A percentile compares a stretch with the other conserved stretches of the same genome.
These are phyloP conservation scores for Fusarium pilosicola DNA, from an alignment of 2,329 filamentous ascomycete species.

Conservation along the genomic window DNA sequence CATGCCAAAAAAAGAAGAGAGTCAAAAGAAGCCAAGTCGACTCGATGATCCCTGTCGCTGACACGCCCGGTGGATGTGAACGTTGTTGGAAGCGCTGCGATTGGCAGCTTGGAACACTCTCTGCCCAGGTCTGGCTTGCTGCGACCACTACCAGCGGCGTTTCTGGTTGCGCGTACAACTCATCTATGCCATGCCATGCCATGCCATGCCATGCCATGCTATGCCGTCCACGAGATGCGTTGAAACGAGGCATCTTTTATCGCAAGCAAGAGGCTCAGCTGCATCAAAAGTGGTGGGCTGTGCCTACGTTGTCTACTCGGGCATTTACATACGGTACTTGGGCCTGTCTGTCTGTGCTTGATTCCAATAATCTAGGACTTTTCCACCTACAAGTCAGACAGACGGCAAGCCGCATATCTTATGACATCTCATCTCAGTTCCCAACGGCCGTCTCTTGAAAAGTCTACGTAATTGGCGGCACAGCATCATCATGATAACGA, in stretches of 20 bases:
- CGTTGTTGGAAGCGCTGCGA: slow-evolving; percentile 17
- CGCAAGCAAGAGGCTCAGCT: slow-evolving; percentile 27
- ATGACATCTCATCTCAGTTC: slow-evolving; percentile 16
- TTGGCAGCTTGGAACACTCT: slow-evolving; percentile 18
- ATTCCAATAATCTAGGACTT: slow-evolving; percentile 15
- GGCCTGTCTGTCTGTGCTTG: not conserved
- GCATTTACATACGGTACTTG: not conserved
- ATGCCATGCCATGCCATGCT: not conserved
- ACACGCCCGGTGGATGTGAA: slow-evolving; percentile 30
- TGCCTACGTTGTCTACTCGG: slow-evolving; percentile 4
- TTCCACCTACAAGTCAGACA: slow-evolving; percentile 2
- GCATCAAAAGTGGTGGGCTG: slow-evolving; percentile 20
- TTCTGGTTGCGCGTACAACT: slow-evolving; percentile 26
- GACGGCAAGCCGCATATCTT: slow-evolving; percentile 27
- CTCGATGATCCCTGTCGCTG: slow-evolving; percentile 26
- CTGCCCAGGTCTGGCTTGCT: slow-evolving; percentile 28
- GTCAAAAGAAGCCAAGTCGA: slow-evolving; percentile 10
- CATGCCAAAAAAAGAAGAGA: slow-evolving; percentile 31
- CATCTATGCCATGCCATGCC: slow-evolving; percentile 4
- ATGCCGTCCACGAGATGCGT: slow-evolving; percentile 24
- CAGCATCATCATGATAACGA: slow-evolving; percentile 17
- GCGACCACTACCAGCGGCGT: slow-evolving; percentile 33
- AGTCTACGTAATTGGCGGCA: slow-evolving; percentile 36
- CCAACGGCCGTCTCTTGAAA: slow-evolving; percentile 7
- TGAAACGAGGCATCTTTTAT: slow-evolving; percentile 25